Evolutionary conservation across 768 basidiomycete genomes (phyloP).

Genomic region (Rubroboletus satanas): DNA sequence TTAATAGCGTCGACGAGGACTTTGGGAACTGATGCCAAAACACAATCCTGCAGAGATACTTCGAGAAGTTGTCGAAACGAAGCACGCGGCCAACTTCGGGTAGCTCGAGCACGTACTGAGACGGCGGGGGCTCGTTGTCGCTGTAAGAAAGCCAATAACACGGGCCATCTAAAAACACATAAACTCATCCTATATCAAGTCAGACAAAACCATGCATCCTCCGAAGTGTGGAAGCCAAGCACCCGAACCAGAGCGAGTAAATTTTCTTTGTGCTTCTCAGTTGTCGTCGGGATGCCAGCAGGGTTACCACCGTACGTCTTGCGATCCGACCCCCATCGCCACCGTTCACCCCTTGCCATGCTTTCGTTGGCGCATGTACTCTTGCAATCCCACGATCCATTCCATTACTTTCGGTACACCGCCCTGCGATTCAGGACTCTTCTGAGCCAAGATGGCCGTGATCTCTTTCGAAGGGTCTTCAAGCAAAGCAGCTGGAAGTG

Average conservation of each 20-base stretch:
- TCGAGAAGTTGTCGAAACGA: conserved; percentile 82
- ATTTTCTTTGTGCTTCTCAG: conserved; percentile 59
- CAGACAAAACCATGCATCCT: conserved; percentile 43
- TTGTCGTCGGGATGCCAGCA: conserved; percentile 67
- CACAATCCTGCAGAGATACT: conserved; percentile 72
- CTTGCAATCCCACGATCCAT: conserved; percentile 68
- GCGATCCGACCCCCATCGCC: conserved; percentile 70
- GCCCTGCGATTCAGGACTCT: conserved; percentile 53
- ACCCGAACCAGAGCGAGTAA: conserved; percentile 55
- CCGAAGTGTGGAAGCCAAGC: conserved; percentile 71
- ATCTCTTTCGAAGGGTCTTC: conserved; percentile 40
- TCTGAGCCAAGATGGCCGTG: conserved; percentile 49
- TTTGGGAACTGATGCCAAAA: conserved; percentile 63
- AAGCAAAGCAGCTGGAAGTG: conserved; percentile 57
- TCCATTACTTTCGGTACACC: conserved; percentile 54
- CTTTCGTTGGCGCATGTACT: conserved; percentile 55
- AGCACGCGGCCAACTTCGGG: conserved; percentile 68
- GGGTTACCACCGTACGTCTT: conserved; percentile 83
- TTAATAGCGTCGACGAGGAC: conserved; percentile 62
- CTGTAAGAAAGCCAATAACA: conserved; percentile 69
- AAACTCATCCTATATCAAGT: background rate
- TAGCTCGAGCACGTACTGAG: conserved; percentile 70
- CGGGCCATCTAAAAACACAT: conserved; percentile 52
- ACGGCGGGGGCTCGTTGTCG: conserved; percentile 51
- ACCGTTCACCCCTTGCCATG: conserved; percentile 62